Base-by-base conservation (phyloP, 352 stramenopile genomes). In the Pythium angustatum region DNA sequence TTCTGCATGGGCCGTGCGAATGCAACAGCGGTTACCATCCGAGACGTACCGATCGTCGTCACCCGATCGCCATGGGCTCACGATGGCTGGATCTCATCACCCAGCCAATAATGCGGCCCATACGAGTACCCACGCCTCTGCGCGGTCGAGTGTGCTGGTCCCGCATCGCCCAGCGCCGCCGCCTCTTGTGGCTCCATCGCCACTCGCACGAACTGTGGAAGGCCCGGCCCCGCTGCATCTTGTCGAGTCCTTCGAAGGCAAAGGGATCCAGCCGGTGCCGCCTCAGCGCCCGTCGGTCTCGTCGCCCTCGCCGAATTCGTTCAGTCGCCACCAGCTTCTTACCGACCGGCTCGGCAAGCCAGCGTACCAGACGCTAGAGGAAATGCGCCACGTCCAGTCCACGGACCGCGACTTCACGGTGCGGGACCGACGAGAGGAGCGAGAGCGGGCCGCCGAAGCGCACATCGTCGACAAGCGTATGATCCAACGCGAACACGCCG, bases 381-480 rank as follows among this genome's bases (percentile, higher is more conserved):
- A 79, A n/a, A 75, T 76, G 56, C 58, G 63, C 7, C 17, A 68
- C 28, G 2, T 53, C 19, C 56, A 76, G 24, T 24, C 67, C 12
- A 62, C 72, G 44, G 60, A 93, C 36, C 73, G 70, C 10, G 72
- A 87, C 56, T 38, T 52, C 7, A 28, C 49, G 3, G 87, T 93
- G 34, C 79, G 75, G 44, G 88, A 85, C 53, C 61, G 78, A 4
- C 78, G 79, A 10, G 87, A 87, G 53, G 84, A 88, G 62, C 77
- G 74, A 0, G 83, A 91, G 58, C 74, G 81, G 10, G 83, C 80
- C 6, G 82, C 78, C 41, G 77, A 90, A 43, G 83, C 81, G 22
- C 62, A 80, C 21, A 87, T 90, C 48, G 77, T 91, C 40, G 83
- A 93, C 65, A 79, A 76, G 15, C 74, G 78, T 19, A 88, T 88